phyloP scores from a whole-genome alignment of 805 yeast genomes.

The Saccharomycopsis olivae region DNA sequence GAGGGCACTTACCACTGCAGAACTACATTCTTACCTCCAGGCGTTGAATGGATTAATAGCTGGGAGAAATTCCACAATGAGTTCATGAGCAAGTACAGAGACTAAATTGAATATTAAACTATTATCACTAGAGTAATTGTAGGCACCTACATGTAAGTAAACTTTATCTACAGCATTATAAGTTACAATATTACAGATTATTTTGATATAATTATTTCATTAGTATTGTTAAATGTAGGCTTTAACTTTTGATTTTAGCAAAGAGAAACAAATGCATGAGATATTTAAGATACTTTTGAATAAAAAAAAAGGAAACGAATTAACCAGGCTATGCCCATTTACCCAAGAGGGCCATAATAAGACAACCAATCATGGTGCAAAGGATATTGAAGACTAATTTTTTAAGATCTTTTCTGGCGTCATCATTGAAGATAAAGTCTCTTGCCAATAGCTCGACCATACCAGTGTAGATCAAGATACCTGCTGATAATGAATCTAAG shows the following conservation, averaged over 20 bases:
- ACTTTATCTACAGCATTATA: too few species aligned
- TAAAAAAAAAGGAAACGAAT: not conserved
- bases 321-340: slow-evolving; percentile 46
- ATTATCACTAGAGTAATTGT: too few species aligned
- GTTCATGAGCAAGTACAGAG: slow-evolving; percentile 32
- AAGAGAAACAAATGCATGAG: too few species aligned
- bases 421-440: slow-evolving; percentile 42
- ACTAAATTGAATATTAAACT: too few species aligned
- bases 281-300: too few species aligned
- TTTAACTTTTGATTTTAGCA: too few species aligned
- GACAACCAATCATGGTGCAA: slow-evolving; percentile 45
- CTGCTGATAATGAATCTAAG: slow-evolving; percentile 62
- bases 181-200: too few species aligned
- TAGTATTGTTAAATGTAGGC: too few species aligned
- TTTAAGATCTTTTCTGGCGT: slow-evolving; percentile 31
- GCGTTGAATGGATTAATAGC: slow-evolving; percentile 71
- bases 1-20: slow-evolving; percentile 86
- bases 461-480: slow-evolving; percentile 62
- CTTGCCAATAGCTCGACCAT: slow-evolving; percentile 67
- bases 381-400: slow-evolving; percentile 34
- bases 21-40: slow-evolving; percentile 96
- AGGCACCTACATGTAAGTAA: too few species aligned
- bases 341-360: slow-evolving; percentile 64
- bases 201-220: too few species aligned
- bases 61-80: slow-evolving; percentile 73